Evolutionary conservation across 345 rosid genomes (phyloP).

Genomic region (Hibiscus mutabilis): DNA sequence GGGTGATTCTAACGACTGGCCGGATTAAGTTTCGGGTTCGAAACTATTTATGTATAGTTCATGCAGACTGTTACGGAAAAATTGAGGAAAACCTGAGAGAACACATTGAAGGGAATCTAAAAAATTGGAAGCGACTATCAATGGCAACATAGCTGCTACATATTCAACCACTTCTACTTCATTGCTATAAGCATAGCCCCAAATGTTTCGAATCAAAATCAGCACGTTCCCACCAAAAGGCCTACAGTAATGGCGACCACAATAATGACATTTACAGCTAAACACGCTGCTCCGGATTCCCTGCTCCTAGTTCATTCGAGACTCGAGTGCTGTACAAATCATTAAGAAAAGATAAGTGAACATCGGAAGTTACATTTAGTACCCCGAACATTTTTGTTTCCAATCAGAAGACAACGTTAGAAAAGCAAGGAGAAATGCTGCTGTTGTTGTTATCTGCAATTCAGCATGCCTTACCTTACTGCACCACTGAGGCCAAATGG

Average conservation of each 20-base stretch:
- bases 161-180: constrained; percentile 30
- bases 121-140: constrained; percentile 30
- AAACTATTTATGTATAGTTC: too few relatives aligned
- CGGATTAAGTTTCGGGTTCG: too few relatives aligned
- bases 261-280: constrained; percentile 17
- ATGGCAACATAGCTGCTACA: constrained; percentile 32
- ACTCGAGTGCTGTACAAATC: constrained; percentile 26
- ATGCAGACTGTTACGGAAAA: too few relatives aligned
- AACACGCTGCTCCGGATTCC: constrained; percentile 20
- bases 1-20: too few relatives aligned
- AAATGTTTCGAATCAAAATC: constrained; percentile 19
- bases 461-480: constrained; percentile 44
- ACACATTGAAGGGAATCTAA: constrained; percentile 43
- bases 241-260: constrained; percentile 12
- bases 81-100: constrained; percentile 32
- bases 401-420: not conserved
- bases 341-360: too few relatives aligned
- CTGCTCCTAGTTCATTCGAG: constrained; percentile 33
- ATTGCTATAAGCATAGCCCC: constrained; percentile 22
- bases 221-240: constrained; percentile 3
- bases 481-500: constrained; percentile 78
- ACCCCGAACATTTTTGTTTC: too few relatives aligned
- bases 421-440: not conserved
- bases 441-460: not conserved
- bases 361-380: too few relatives aligned